Evolutionary conservation across 768 basidiomycete species (phyloP).

Genomic region (Suillus brevipes): DNA sequence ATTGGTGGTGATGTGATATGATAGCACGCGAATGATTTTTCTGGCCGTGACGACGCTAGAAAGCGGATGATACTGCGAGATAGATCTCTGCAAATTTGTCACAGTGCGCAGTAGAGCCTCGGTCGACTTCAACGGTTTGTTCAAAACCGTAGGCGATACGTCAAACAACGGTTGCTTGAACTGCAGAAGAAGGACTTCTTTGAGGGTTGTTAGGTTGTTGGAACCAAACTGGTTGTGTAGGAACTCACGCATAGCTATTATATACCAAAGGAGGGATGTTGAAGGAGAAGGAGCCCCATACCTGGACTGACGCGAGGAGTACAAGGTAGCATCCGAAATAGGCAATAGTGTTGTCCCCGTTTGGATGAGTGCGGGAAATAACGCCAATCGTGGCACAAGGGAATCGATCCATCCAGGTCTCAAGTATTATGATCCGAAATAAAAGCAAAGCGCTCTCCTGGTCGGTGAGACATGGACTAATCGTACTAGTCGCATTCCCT

Average conservation of each 20-base stretch:
- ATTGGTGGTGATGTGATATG: conserved; percentile 7
- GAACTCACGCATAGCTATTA: conserved; percentile 19
- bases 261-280: conserved; percentile 24
- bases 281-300: conserved; percentile 3
- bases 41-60: conserved; percentile 4
- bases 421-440: no score
- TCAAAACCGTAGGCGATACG: conserved; percentile 2
- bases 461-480: no score
- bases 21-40: conserved; percentile 7
- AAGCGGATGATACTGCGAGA: conserved; percentile 3
- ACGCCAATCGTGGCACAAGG: conserved; percentile 15
- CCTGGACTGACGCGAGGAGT: conserved; percentile 13
- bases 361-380: conserved; percentile 14
- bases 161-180: conserved; percentile 13
- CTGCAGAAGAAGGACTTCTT: conserved; percentile 11
- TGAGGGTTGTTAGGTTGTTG: conserved; percentile 8
- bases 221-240: conserved; percentile 17
- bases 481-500: no score
- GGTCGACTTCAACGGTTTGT: background rate
- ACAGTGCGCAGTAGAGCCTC: background rate
- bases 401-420: conserved; percentile 3
- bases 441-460: background rate
- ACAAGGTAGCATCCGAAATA: conserved; percentile 28
- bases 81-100: conserved; percentile 5
- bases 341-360: conserved; percentile 22